Percentiles rank a stretch among this genome's conserved stretches.
phyloP scores from a whole-genome alignment of 208 protist genomes.

The Kentomonas sorsogonicus region DNA sequence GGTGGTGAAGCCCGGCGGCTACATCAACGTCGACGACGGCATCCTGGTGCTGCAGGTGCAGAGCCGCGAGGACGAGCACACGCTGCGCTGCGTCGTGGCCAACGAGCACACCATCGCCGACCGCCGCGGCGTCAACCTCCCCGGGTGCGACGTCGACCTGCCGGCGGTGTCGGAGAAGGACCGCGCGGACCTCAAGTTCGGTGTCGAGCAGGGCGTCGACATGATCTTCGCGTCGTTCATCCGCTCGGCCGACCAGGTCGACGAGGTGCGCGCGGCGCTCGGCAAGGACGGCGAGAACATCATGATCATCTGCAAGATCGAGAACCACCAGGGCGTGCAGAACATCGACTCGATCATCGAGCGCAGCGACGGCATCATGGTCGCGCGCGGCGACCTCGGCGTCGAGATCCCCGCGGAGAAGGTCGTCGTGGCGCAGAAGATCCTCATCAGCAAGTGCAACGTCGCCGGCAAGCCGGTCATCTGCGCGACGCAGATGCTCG shows the following conservation, averaged over 20 bases:
- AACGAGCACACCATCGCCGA: constrained; percentile 79
- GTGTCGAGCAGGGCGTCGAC: constrained; percentile 95
- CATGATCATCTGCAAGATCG: constrained; percentile 99
- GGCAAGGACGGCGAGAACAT: constrained; percentile 87
- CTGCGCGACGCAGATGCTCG: constrained; percentile 99
- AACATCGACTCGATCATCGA: constrained; percentile 98
- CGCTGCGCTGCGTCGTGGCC: constrained; percentile 70
- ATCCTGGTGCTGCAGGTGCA: constrained; percentile 90
- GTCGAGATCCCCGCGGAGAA: constrained; percentile 98
- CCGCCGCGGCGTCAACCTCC: constrained; percentile 87
- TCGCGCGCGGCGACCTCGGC: constrained; percentile 98
- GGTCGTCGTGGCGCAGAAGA: constrained; percentile 98
- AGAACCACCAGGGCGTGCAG: constrained; percentile 97
- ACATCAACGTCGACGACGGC: constrained; percentile 96
- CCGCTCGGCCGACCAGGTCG: constrained; percentile 91
- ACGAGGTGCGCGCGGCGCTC: constrained; percentile 88
- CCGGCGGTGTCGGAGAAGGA: constrained; percentile 92
- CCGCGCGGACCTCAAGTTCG: constrained; percentile 90
- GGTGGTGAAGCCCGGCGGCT: constrained; percentile 72
- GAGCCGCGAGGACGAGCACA: constrained; percentile 60
- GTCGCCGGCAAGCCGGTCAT: constrained; percentile 97
- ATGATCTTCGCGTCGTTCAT: constrained; percentile 99
- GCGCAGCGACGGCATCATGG: constrained; percentile 98
- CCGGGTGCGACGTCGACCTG: constrained; percentile 81
- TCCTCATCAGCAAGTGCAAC: constrained; percentile 98